Evolutionary conservation across 225 moss, liverwort and hornwort genomes (phyloP).

Genomic region (Bryoerythrophyllum caledonicum): DNA sequence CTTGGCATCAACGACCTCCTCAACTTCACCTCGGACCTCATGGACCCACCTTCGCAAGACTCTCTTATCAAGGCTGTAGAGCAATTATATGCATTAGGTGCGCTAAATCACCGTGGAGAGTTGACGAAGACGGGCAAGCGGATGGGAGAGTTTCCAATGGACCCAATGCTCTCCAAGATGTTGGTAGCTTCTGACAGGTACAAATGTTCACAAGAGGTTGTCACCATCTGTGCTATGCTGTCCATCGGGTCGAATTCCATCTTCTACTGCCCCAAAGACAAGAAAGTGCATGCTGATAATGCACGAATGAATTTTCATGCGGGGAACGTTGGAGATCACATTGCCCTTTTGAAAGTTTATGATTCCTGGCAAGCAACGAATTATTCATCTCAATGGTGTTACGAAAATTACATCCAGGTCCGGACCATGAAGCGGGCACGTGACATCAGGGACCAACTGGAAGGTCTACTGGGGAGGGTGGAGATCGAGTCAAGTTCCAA

Average conservation of each 20-base stretch:
- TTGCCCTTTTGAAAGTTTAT: constrained; percentile 88
- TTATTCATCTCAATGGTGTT: constrained; percentile 95
- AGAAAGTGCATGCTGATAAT: constrained; percentile 98
- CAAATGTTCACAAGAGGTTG: constrained; percentile 82
- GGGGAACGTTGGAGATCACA: constrained; percentile 95
- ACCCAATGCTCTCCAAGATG: constrained; percentile 97
- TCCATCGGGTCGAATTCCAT: constrained; percentile 83
- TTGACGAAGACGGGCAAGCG: constrained; percentile 87
- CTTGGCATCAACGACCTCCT: constrained; percentile 87
- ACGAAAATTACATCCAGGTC: constrained; percentile 96
- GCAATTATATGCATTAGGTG: constrained; percentile 88
- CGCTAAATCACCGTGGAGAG: constrained; percentile 84
- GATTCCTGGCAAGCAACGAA: constrained; percentile 97
- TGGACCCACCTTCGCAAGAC: constrained; percentile 78
- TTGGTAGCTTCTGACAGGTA: constrained; percentile 87
- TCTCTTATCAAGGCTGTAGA: constrained; percentile 82
- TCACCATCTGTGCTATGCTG: constrained; percentile 88
- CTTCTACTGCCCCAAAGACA: constrained; percentile 98
- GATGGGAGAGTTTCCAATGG: constrained; percentile 96
- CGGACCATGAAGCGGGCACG: constrained; percentile 97
- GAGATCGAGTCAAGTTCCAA: constrained; percentile 84
- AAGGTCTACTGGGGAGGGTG: constrained; percentile 90
- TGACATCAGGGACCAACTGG: constrained; percentile 92
- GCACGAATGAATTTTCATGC: constrained; percentile 96
- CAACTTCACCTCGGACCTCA: constrained; percentile 63